Percentiles rank a stretch among this genome's conserved stretches.
Evolutionary conservation across 208 protist species (phyloP).

Genomic region (Leptomonas seymouri): DNA sequence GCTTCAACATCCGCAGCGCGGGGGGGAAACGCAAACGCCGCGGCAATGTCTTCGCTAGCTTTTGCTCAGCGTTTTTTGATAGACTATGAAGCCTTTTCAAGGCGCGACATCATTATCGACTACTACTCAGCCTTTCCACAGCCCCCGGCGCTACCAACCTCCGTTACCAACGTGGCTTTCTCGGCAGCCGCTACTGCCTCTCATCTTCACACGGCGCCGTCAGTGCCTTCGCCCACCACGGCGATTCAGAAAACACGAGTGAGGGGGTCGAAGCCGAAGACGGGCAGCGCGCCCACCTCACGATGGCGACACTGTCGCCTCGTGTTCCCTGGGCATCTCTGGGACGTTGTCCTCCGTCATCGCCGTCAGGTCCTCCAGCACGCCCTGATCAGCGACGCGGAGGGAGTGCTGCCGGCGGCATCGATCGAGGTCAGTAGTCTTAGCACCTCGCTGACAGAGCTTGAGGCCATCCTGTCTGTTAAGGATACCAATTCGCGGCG

Average conservation of each 20-base stretch:
- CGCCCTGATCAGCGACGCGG: slow-evolving; percentile 9
- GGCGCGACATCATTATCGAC: slow-evolving; percentile 42
- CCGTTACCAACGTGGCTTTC: background rate
- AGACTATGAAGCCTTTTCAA: slow-evolving; percentile 33
- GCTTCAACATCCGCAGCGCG: background rate
- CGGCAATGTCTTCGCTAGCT: background rate
- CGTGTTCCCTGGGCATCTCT: slow-evolving; percentile 21
- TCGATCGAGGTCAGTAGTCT: slow-evolving; percentile 20
- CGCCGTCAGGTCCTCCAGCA: slow-evolving; percentile 16
- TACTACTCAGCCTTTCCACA: slow-evolving; percentile 40
- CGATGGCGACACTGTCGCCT: slow-evolving; percentile 14
- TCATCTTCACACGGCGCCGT: background rate
- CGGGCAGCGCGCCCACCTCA: background rate
- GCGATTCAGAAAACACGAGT: background rate
- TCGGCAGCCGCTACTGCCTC: background rate
- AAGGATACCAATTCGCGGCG: too few relatives aligned
- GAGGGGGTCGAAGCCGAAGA: background rate
- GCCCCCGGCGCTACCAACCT: background rate
- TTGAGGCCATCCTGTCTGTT: slow-evolving; percentile 27
- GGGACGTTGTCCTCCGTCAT: slow-evolving; percentile 14
- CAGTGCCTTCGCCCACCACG: background rate
- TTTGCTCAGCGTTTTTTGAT: slow-evolving; percentile 24
- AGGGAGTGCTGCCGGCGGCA: background rate
- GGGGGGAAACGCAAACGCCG: background rate
- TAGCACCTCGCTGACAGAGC: slow-evolving; percentile 5